phyloP scores from a whole-genome alignment of 2,329 filamentous ascomycete genomes.

The Aureobasidium sp. region DNA sequence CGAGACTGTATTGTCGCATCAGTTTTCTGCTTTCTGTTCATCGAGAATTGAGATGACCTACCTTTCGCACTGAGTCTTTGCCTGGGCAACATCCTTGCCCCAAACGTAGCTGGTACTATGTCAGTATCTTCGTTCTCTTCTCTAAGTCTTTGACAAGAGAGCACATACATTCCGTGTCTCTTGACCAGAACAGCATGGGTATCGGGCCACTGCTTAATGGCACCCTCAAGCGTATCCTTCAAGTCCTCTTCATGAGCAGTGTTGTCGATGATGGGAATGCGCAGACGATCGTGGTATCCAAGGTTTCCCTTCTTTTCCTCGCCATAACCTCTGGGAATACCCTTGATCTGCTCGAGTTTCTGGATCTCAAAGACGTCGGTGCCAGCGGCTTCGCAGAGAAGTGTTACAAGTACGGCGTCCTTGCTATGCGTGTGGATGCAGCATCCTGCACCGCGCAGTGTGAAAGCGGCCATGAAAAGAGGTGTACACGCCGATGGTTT shows the following conservation, averaged over 20 bases:
- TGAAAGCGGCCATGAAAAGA: slow-evolving; percentile 92
- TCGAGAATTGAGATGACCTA: slow-evolving; percentile 24
- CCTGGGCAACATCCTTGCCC: slow-evolving; percentile 94
- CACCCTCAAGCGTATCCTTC: slow-evolving; percentile 79
- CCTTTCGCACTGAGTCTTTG: slow-evolving; percentile 96
- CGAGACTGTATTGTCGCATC: slow-evolving; percentile 50
- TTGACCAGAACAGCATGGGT: slow-evolving; percentile 88
- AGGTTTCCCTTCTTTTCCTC: slow-evolving; percentile 64
- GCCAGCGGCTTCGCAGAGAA: slow-evolving; percentile 65
- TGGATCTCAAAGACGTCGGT: slow-evolving; percentile 75
- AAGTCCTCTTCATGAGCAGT: slow-evolving; percentile 95
- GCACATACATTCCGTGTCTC: slow-evolving; percentile 74
- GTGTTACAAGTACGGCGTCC: slow-evolving; percentile 90
- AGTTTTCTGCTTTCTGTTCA: slow-evolving; percentile 9
- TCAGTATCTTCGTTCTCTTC: neutral
- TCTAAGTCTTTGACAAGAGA: neutral
- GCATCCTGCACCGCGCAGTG: slow-evolving; percentile 72
- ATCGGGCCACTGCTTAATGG: slow-evolving; percentile 86
- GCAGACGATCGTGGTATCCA: slow-evolving; percentile 83
- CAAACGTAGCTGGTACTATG: slow-evolving; percentile 59
- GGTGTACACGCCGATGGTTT: slow-evolving; percentile 96
- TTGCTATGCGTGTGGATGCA: slow-evolving; percentile 99
- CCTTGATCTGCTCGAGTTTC: slow-evolving; percentile 98
- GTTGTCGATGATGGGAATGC: slow-evolving; percentile 96
- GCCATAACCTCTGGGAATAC: slow-evolving; percentile 58